Evolutionary conservation across 805 yeast genomes (phyloP).

Genomic region (Pichia cephalocereana): DNA sequence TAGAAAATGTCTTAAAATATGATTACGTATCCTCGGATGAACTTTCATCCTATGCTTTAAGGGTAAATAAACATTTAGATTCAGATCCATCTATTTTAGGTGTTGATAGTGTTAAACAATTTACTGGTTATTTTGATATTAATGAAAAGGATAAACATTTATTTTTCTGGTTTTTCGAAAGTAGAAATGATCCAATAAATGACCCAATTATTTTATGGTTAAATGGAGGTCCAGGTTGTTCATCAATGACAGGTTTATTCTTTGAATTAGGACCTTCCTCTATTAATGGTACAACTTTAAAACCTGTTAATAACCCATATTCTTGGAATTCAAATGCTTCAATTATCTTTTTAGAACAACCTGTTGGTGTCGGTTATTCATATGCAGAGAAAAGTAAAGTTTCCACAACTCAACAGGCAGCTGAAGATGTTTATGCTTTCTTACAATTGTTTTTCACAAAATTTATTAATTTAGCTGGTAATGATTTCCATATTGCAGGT

Average conservation of each 20-base stretch:
- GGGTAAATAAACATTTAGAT: constrained; percentile 11
- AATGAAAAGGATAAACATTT: constrained; percentile 62
- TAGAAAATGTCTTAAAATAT: neutral
- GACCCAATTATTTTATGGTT: constrained; percentile 87
- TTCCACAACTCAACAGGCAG: constrained; percentile 71
- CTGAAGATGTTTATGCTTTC: constrained; percentile 72
- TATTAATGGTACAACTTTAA: constrained; percentile 43
- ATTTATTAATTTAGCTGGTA: constrained; percentile 46
- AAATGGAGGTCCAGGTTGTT: constrained; percentile 95
- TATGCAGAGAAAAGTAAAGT: constrained; percentile 41
- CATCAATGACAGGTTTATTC: constrained; percentile 77
- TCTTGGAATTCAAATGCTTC: constrained; percentile 84
- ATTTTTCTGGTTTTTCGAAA: constrained; percentile 75
- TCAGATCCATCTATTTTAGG: constrained; percentile 58
- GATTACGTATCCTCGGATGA: constrained; percentile 6
- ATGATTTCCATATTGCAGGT: constrained; percentile 80
- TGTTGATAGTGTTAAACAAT: constrained; percentile 73
- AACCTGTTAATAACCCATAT: constrained; percentile 62
- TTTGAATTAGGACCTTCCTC: constrained; percentile 82
- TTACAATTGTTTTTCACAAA: constrained; percentile 71
- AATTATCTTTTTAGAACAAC: constrained; percentile 81
- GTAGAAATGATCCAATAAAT: constrained; percentile 76
- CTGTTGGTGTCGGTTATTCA: constrained; percentile 77
- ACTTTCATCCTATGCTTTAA: constrained; percentile 18
- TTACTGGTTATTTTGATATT: constrained; percentile 78